phyloP scores from a whole-genome alignment of 2,329 filamentous ascomycete species.

The Oidium heveae region DNA sequence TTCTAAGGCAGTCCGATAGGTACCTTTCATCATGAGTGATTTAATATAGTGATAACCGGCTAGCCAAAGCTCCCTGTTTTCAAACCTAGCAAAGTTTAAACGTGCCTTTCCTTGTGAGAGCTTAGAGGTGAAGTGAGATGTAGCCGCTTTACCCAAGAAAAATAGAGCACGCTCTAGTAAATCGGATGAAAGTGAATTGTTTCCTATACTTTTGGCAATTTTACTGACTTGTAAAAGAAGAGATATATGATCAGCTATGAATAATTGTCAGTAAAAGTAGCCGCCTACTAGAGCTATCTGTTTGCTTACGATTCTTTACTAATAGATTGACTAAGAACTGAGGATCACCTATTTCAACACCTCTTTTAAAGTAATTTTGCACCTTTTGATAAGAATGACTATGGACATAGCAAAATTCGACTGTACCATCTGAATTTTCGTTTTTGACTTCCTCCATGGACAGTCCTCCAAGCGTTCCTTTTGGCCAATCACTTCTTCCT shows the following conservation, averaged over 20 bases:
- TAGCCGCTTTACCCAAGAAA: constrained; percentile 69
- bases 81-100: constrained; percentile 54
- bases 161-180: constrained; percentile 79
- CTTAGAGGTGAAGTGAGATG: constrained; percentile 56
- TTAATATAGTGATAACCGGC: constrained; percentile 72
- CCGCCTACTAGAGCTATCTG: background rate
- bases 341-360: constrained; percentile 65
- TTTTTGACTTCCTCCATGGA: constrained; percentile 43
- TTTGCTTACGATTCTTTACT: constrained; percentile 29
- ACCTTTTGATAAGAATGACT: constrained; percentile 46
- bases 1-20: constrained; percentile 76
- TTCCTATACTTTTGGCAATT: constrained; percentile 75
- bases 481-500: constrained; percentile 48
- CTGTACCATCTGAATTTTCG: constrained; percentile 25
- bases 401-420: constrained; percentile 58
- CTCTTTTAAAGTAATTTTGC: constrained; percentile 51
- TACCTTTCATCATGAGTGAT: constrained; percentile 72
- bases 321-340: constrained; percentile 59
- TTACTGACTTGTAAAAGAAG: constrained; percentile 84
- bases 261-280: constrained; percentile 5
- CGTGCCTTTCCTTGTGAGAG: constrained; percentile 56
- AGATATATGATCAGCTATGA: constrained; percentile 50
- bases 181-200: constrained; percentile 65
- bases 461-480: constrained; percentile 48
- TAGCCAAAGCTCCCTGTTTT: constrained; percentile 84